These are phyloP conservation scores for Nakazawaea populi DNA, from an alignment of 805 yeast genomes.

Conservation along the genomic window DNA sequence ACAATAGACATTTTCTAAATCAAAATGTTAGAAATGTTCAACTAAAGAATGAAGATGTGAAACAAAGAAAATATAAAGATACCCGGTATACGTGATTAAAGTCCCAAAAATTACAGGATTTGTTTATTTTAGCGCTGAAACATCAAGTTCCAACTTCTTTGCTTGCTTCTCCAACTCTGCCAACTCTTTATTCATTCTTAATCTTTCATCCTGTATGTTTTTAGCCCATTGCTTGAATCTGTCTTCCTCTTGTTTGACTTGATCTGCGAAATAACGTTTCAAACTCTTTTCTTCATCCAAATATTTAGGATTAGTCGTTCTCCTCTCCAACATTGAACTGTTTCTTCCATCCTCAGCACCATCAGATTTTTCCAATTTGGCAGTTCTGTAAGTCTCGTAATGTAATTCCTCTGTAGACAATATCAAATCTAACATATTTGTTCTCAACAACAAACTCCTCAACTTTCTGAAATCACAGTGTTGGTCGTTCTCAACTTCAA, in stretches of 20 bases:
- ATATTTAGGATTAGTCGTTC: conserved; percentile 77
- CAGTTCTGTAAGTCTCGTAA: conserved; percentile 71
- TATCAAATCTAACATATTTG: conserved; percentile 78
- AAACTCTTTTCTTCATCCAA: conserved; percentile 94
- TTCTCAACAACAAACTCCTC: conserved; percentile 72
- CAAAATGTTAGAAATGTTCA: too few relatives aligned
- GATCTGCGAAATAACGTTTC: conserved; percentile 93
- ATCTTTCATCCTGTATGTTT: conserved; percentile 91
- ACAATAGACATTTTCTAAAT: too few relatives aligned
- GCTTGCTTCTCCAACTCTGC: conserved; percentile 81
- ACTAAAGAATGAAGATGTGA: too few relatives aligned
- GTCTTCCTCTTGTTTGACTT: conserved; percentile 93
- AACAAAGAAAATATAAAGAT: too few relatives aligned
- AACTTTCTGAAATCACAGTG: conserved; percentile 84
- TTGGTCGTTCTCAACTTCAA: conserved; percentile 78
- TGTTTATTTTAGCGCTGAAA: conserved; percentile 29
- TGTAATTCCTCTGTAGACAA: conserved; percentile 76
- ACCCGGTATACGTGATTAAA: too few relatives aligned
- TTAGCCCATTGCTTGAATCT: conserved; percentile 99
- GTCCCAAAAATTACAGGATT: too few relatives aligned
- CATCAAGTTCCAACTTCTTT: conserved; percentile 70
- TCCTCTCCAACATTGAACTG: conserved; percentile 35
- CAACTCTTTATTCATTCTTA: conserved; percentile 87
- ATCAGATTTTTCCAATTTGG: conserved; percentile 53
- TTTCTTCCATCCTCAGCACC: conserved; percentile 20